Percentiles rank a stretch among this genome's conserved stretches.
These are phyloP conservation scores for Pythium angustatum DNA, from an alignment of 352 stramenopile species.

Conservation along the genomic window DNA sequence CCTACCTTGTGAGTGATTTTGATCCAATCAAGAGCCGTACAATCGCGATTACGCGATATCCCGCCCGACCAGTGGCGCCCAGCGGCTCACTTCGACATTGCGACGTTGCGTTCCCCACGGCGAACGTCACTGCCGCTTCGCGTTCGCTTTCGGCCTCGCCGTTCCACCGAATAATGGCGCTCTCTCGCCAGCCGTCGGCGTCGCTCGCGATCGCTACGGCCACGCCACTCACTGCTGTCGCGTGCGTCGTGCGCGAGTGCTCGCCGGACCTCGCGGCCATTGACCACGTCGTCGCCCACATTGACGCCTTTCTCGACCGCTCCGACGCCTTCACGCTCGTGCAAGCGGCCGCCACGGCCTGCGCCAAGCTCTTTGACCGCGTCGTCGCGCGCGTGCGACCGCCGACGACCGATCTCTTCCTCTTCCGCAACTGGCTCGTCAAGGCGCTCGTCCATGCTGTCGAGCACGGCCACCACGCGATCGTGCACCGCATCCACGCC, in stretches of 20 bases:
- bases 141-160: neutral
- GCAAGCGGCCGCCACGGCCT: slow-evolving; percentile 19
- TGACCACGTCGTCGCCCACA: slow-evolving; percentile 29
- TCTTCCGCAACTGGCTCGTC: slow-evolving; percentile 34
- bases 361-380: slow-evolving; percentile 32
- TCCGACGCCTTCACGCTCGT: slow-evolving; percentile 24
- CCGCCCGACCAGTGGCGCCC: slow-evolving; percentile 4
- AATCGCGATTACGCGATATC: slow-evolving; percentile 15
- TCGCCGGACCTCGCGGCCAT: slow-evolving; percentile 26
- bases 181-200: slow-evolving; percentile 20
- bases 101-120: neutral
- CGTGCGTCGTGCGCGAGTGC: slow-evolving; percentile 21
- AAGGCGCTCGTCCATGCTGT: slow-evolving; percentile 24
- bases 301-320: slow-evolving; percentile 32
- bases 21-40: neutral
- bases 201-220: slow-evolving; percentile 15
- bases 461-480: slow-evolving; percentile 22
- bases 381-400: slow-evolving; percentile 22
- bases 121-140: neutral
- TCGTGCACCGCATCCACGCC: slow-evolving; percentile 29
- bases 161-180: neutral
- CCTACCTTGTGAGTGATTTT: neutral
- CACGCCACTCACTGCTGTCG: slow-evolving; percentile 25
- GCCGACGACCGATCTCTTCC: slow-evolving; percentile 21
- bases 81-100: neutral